Evolutionary conservation across 2,329 filamentous ascomycete genomes (phyloP), one percentile per base, ranked within the genome.

Genomic region (Sclerotinia nivalis): DNA sequence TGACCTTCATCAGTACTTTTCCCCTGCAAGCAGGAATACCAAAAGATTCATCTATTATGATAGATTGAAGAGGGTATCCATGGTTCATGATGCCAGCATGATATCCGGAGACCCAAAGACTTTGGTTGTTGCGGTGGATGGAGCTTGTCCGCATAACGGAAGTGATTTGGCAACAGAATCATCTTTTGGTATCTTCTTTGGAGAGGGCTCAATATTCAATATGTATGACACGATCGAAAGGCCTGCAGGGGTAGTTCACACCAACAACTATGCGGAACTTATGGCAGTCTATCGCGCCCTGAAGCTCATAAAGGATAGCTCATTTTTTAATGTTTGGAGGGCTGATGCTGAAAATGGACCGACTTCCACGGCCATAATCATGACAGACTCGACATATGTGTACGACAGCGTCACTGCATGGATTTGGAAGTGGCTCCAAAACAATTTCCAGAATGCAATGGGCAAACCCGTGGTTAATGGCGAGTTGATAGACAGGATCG

Each of bases 1-100:
- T 64, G 47, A 64, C 20, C 61, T 64, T 2, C 61, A 64, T 52
- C 61, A 64, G 10, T 64, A 64, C 6, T 64, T 64, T n/a, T 64
- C 61, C 1, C 61, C 61, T 0, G 61, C 61, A 18, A 64, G 61
- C 20, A 52, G 61, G 4, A 64, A 64, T 22, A 64, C 47, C 5
- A 50, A 64, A 25, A 64, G 31, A 22, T 64, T 64, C 18, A 64
- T 64, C 4, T 25, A 52, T 20, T 40, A 64, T 22, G 31, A 64
- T 64, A 1, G 1, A 28, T 22, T 15, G 20, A 20, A 18, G 34
- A 9, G 34, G 0, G 4, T 52, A 5, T 64, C 61, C 2, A 50
- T 52, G n/a, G 47, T 64, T 13, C 61, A 64, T 28, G 47, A 64
- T 40, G 61, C 61, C 0, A 40, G 20, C 5, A 10, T 10, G 15